Base-by-base conservation (phyloP, 345 rosid genomes). In the Citrus australasica region DNA sequence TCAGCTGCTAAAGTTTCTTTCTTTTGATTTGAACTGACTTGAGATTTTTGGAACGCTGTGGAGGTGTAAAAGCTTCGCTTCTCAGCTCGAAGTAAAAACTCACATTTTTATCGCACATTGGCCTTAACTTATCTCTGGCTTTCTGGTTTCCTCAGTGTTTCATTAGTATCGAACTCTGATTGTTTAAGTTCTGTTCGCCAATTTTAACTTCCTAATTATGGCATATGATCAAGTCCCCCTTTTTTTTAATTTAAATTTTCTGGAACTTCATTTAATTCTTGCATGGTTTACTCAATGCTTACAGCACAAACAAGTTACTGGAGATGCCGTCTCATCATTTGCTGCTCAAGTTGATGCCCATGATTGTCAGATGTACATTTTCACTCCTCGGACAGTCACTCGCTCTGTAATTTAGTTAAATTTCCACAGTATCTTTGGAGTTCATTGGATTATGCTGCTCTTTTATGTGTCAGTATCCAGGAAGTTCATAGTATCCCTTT, bases 281-380 rank as follows among this genome's bases (percentile, higher is more conserved):
- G 42, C 11, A 0, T 38, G 32, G 14, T 66, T 32, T 3, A 13
- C 2, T 24, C 70, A 28, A 7, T 73, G 35, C 27, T 78, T 84
- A 84, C 89, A 89, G 90, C 95, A 89, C 82, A 81, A 89, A 80
- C 86, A 84, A 70, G 79, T 93, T 30, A 38, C 65, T 33, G 87
- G 40, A 37, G 83, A 84, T 64, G 95, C 85, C 0, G 92, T 88
- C 73, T 86, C 85, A 17, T 91, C 95, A 0, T 94, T 89, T 65
- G 78, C 87, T 73, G 85, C 97, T 60, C 79, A 60, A 76, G 95
- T 94, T 13, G 89, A 88, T 22, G 78, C 91, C 25, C 98, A 92
- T 32, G 91, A 90, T 78, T 90, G 95, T 77, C 87, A 85, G 51
- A 77, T 93, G 88, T 92, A 90, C 73, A 85, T 89, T 61, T 90